Conservation (phyloP, 2,329 filamentous ascomycete species). For the Nemania diffusa region DNA sequence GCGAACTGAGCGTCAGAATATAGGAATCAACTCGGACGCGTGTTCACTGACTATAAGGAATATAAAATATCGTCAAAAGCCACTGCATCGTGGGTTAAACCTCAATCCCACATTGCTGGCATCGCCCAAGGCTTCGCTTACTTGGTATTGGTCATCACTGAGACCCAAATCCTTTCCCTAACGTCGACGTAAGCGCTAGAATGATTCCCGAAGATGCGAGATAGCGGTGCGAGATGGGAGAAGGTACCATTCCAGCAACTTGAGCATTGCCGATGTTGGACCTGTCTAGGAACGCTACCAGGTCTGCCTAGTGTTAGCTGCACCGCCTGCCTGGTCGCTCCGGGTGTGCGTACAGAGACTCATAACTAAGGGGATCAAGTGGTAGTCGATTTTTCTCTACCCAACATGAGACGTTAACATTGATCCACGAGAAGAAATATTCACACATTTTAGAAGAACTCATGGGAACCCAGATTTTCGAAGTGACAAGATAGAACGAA, state of each 20-base stretch:
- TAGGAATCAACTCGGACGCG: not conserved
- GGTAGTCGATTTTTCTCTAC: constrained; percentile 35
- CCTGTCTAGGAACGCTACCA: constrained; percentile 53
- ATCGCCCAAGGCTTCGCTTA: constrained; percentile 25
- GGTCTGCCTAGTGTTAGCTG: constrained; percentile 39
- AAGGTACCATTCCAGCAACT: constrained; percentile 50
- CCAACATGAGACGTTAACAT: not conserved
- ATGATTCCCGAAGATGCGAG: not conserved
- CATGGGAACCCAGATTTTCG: not conserved
- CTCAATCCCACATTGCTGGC: not conserved
- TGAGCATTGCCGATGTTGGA: constrained; percentile 55
- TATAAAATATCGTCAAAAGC: constrained; percentile 59
- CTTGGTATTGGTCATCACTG: constrained; percentile 53
- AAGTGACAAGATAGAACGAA: not conserved
- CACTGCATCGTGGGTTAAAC: constrained; percentile 45
- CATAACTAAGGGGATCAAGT: constrained; percentile 32
- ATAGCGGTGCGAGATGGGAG: not conserved
- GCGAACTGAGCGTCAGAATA: not conserved
- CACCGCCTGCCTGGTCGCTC: not conserved
- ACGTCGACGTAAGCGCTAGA: constrained; percentile 1
- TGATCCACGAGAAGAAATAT: not conserved
- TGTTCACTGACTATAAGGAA: constrained; percentile 53
- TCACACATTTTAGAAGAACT: not conserved
- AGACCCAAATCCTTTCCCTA: constrained; percentile 50
- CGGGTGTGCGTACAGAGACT: constrained; percentile 28